Evolutionary conservation across 441 rosid genomes (phyloP).

Genomic region (Pelargonium australe): DNA sequence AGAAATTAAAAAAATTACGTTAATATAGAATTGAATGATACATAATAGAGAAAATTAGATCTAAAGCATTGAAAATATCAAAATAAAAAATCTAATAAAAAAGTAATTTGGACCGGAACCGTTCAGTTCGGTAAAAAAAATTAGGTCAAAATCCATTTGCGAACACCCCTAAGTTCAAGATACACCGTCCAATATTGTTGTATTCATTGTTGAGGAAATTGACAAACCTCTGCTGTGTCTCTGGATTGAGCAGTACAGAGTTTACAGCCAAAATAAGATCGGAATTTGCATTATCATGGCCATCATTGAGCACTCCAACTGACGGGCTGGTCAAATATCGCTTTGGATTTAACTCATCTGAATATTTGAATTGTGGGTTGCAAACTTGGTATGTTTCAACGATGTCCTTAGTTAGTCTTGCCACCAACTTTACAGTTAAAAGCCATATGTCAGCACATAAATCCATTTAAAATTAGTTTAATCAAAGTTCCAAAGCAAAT

Average conservation of each 20-base stretch:
- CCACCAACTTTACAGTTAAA: conserved; percentile 68
- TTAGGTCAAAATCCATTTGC: too few relatives aligned
- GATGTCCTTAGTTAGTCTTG: conserved; percentile 78
- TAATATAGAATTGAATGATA: too few relatives aligned
- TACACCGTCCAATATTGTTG: too few relatives aligned
- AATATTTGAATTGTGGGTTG: conserved; percentile 85
- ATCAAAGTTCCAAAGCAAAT: conserved; percentile 7
- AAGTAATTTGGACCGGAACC: too few relatives aligned
- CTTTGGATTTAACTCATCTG: conserved; percentile 90
- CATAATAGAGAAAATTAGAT: too few relatives aligned
- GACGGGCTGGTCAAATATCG: conserved; percentile 95
- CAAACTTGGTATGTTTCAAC: conserved; percentile 84
- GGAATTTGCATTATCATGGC: conserved; percentile 88
- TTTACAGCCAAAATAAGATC: conserved; percentile 91
- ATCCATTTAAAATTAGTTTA: not conserved
- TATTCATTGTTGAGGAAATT: too few relatives aligned
- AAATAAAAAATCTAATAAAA: too few relatives aligned
- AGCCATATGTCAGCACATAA: conserved; percentile 31
- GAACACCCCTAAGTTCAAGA: too few relatives aligned
- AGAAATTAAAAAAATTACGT: too few relatives aligned
- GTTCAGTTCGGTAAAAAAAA: too few relatives aligned
- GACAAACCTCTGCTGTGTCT: conserved; percentile 73
- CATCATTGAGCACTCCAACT: conserved; percentile 86
- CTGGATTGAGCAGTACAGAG: conserved; percentile 60
- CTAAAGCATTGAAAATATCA: too few relatives aligned